Evolutionary conservation across 257 asterid species (phyloP), one percentile per base, ranked within the genome.

Genomic region (Scutellaria barbata): DNA sequence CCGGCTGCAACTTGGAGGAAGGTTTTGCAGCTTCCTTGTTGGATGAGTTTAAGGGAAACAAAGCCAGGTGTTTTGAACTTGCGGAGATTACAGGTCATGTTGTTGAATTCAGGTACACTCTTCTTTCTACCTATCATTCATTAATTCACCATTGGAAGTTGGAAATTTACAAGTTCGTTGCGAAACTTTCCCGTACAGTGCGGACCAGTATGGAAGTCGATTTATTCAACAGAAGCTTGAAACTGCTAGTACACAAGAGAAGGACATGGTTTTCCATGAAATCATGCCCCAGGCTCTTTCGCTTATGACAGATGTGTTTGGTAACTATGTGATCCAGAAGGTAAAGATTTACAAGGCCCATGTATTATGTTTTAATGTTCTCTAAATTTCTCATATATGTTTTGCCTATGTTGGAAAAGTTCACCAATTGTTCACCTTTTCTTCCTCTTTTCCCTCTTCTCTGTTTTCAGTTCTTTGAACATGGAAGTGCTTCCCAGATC

Each of bases 321-420:
- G 97, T 53, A 91, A 91, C 75, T 91, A 91, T 79, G 97, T 91
- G 68, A 82, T 91, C 78, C 97, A 89, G 55, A 91, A 89, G 97
- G 97, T 89, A 81, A 40, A 25, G 4, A 11, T 14, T 53, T 40
- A 22, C 2, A 22, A 10, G 10, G 16, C 64, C 54, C 71, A 35
- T 47, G 8, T 76, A 48, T 50, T 40, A 41, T 53, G 57, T 16
- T 74, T 65, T 50, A 13, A 35, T 57, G 30, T 5, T 56, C 22
- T 48, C 22, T 65, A 10, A 37, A 30, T 60, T 63, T 22, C 8
- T 35, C 46, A 13, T 10, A 8, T 51, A 35, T 43, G 22, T 47
- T 58, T 20, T 68, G 50, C 46, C 59, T 30, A 12, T 8, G 5
- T 48, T 20, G 39, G 43, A 30, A 13, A 17, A 0, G 46, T 63